Percentiles rank a stretch among this genome's conserved stretches.
Conservation (phyloP, 805 yeast genomes). For the Candida awuae region DNA sequence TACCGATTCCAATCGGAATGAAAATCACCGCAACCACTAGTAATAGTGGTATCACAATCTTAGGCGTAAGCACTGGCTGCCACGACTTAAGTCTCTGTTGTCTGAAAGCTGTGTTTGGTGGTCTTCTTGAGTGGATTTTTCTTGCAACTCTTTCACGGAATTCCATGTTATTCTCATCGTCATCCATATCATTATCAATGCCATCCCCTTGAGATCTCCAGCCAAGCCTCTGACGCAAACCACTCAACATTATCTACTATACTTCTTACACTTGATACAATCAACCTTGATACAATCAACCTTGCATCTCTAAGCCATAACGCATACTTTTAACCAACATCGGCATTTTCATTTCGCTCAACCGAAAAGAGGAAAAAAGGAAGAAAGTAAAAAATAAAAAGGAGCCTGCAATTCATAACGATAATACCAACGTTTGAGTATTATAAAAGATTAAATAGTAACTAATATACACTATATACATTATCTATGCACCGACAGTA, state of each 20-base stretch:
- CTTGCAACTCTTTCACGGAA: conserved; percentile 19
- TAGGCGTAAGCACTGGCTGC: conserved; percentile 87
- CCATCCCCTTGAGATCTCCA: conserved; percentile 8
- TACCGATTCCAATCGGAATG: conserved; percentile 86
- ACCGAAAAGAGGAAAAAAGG: too few species aligned
- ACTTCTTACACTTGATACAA: not conserved
- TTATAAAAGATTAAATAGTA: too few species aligned
- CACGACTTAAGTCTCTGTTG: conserved; percentile 59
- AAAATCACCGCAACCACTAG: conserved; percentile 68
- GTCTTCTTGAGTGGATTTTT: conserved; percentile 39
- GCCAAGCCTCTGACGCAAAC: conserved; percentile 23
- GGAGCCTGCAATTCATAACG: too few species aligned
- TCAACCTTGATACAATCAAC: too few species aligned
- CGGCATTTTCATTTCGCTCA: too few species aligned
- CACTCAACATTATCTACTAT: conserved; percentile 17
- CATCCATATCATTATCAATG: too few species aligned
- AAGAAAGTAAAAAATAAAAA: too few species aligned
- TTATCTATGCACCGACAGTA: not conserved
- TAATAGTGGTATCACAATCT: conserved; percentile 79
- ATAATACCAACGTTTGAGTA: too few species aligned
- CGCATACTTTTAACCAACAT: too few species aligned
- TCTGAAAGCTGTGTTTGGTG: conserved; percentile 71
- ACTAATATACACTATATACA: not conserved
- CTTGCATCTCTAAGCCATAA: too few species aligned
- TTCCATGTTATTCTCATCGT: conserved; percentile 24